Base-by-base conservation (phyloP, 805 yeast genomes). In the Candida glaebosa region DNA sequence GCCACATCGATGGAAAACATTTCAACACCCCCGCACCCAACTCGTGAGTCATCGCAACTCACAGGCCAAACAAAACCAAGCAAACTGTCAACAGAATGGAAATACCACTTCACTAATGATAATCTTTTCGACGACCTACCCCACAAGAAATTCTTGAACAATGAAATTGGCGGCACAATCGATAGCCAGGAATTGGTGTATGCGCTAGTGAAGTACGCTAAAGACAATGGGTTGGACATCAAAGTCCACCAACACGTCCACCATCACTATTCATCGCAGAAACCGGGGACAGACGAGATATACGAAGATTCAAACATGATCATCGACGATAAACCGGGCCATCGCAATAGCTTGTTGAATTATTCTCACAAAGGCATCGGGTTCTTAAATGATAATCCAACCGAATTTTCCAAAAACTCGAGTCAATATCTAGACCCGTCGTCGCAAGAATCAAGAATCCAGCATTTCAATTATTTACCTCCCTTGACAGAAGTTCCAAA, bases 161-260 rank as follows among this genome's bases (percentile, higher is more conserved):
- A 51, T 9, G 58, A 55, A 18, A 55, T 52, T 42, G 64, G 63
- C 20, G 89, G 88, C 1, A 51, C 60, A 2, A 81, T 84, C 3
- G 59, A 67, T 31, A 67, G 72, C 16, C 75, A 78, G 42, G 81
- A 75, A 26, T 54, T 76, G 14, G 88, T 79, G 0, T 78, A 77
- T 41, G 67, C 71, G 46, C 59, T 85, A 7, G 70, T 85, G 5
- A 75, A 76, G 26, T 72, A 81, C 39, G 90, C 90, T 0, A 79
- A 75, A 46, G 62, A 64, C 37, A 72, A 77, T 49, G 72, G 76
- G 15, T 63, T 84, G 33, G 72, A 76, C 34, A 71, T 88, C 10
- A 81, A 88, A 3, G 76, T 88, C 16, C 95, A 88, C 61, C 96
- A 88, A 58, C 96, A 87, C 59, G 81, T 84, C 35, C 91, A 86